Evolutionary conservation across 805 yeast species (phyloP).

Genomic region (Metschnikowia cubensis): DNA sequence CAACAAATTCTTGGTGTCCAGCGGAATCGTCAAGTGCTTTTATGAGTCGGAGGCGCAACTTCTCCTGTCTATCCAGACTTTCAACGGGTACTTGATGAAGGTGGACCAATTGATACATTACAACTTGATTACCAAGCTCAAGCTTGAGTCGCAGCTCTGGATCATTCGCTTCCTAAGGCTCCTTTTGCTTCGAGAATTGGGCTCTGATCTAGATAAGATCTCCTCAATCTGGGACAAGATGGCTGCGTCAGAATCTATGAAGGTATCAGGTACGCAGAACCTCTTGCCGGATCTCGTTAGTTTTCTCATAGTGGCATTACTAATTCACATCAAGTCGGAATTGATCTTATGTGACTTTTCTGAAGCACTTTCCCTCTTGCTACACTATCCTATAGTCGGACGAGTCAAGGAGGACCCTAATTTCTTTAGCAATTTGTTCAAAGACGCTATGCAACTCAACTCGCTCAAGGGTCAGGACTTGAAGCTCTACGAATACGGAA

Average conservation of each 20-base stretch:
- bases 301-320: conserved; percentile 39
- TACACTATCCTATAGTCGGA: conserved; percentile 45
- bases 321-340: conserved; percentile 43
- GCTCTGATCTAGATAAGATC: conserved; percentile 30
- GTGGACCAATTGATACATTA: conserved; percentile 48
- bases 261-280: not conserved
- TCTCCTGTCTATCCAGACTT: conserved; percentile 44
- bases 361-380: conserved; percentile 44
- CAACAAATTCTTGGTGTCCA: conserved; percentile 38
- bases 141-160: conserved; percentile 52
- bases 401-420: conserved; percentile 13
- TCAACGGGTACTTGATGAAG: conserved; percentile 46
- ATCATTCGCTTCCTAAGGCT: conserved; percentile 49
- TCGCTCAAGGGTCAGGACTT: conserved; percentile 33
- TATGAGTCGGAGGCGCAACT: conserved; percentile 41
- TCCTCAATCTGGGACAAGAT: conserved; percentile 49
- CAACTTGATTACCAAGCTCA: conserved; percentile 39
- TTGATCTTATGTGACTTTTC: conserved; percentile 48
- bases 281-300: conserved; percentile 36
- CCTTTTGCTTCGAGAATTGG: conserved; percentile 46
- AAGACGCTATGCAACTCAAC: conserved; percentile 32
- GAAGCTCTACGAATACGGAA: conserved; percentile 38
- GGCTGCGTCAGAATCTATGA: conserved; percentile 23
- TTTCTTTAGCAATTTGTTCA: conserved; percentile 27
- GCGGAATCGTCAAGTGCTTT: conserved; percentile 32